Evolutionary conservation across 1,284 basidiomycete species (phyloP), one percentile per base, ranked within the genome.

Genomic region (Mrakiaceae sp.): DNA sequence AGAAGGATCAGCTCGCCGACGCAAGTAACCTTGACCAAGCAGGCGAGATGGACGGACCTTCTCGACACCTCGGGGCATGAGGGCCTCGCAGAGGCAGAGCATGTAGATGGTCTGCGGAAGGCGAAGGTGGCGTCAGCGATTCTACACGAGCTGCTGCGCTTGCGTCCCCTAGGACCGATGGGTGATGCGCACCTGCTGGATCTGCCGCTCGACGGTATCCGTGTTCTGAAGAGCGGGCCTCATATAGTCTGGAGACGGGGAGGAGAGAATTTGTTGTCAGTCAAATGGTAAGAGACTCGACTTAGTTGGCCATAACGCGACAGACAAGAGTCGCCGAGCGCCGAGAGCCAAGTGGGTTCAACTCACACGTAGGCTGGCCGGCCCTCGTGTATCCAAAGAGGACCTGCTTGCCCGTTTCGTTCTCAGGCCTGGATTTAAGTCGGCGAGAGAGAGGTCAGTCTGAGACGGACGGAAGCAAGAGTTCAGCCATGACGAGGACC

Each of bases 391-490:
- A 66, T 2, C 64, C 64, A 7, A 50, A 62, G 10, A 55, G n/a
- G 43, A 66, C 42, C 50, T 66, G 64, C 39, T 66, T 66, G n/a
- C 64, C 64, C 39, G 64, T 66, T 47, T 66, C 60, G 7, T 62
- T 46, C 60, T 66, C 64, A 5, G 60, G 48, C n/a, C 63, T 64
- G 54, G 6, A 3, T 27, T 27, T 1, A 27, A 27, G 2, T 27
- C 27, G 27, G 27, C 27, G 27, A 27, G 27, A 27, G 27, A 27
- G 2, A 27, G 27, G 27, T 27, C 27, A 27, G 27, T 27, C 27
- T 27, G 27, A 27, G 27, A 27, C 27, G 27, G 27, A 27, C 27
- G 27, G 27, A 27, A 27, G 27, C 27, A 27, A 27, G 27, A 27
- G 27, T 27, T 2, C 27, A 27, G 27, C 27, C 27, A 27, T 27